These are phyloP conservation scores for Abrus precatorius DNA, from an alignment of 306 rosid genomes.

Conservation along the genomic window DNA sequence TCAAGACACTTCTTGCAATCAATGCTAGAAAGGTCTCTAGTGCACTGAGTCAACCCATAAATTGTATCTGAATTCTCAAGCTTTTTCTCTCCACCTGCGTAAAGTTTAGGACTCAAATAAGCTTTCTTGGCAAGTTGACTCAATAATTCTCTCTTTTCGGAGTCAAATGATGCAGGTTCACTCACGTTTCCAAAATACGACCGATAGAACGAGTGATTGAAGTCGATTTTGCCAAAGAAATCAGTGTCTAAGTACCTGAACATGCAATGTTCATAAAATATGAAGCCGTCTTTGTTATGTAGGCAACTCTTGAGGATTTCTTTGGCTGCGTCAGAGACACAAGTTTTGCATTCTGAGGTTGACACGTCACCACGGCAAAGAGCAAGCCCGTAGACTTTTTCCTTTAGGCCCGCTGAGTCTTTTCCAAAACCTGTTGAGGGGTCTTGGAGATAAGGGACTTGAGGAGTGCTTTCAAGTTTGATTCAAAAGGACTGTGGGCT, in stretches of 20 bases:
- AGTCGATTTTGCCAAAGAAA: conserved; percentile 48
- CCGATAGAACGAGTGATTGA: no score
- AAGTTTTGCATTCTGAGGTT: conserved; percentile 43
- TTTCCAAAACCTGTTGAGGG: conserved; percentile 45
- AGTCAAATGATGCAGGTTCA: conserved; percentile 29
- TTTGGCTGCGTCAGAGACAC: conserved; percentile 39
- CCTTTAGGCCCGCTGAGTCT: conserved; percentile 37
- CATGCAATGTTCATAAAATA: conserved; percentile 48
- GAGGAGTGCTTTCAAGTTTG: conserved; percentile 29
- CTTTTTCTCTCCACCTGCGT: conserved; percentile 34
- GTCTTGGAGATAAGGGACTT: conserved; percentile 24
- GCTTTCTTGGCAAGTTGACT: conserved; percentile 18
- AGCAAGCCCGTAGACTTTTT: conserved; percentile 45
- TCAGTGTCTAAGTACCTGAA: conserved; percentile 43
- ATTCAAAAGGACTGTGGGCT: conserved; percentile 38
- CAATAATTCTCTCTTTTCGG: conserved; percentile 25
- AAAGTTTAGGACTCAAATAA: neutral
- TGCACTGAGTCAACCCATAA: conserved; percentile 57
- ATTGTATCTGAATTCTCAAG: conserved; percentile 32
- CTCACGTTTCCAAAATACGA: neutral
- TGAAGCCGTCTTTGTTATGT: conserved; percentile 39
- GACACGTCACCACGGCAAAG: conserved; percentile 51
- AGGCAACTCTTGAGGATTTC: conserved; percentile 40
- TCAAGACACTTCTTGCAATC: conserved; percentile 56
- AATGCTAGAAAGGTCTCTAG: conserved; percentile 47